Base-by-base conservation (phyloP, 768 basidiomycete genomes). In the Pleurotus cornucopiae region DNA sequence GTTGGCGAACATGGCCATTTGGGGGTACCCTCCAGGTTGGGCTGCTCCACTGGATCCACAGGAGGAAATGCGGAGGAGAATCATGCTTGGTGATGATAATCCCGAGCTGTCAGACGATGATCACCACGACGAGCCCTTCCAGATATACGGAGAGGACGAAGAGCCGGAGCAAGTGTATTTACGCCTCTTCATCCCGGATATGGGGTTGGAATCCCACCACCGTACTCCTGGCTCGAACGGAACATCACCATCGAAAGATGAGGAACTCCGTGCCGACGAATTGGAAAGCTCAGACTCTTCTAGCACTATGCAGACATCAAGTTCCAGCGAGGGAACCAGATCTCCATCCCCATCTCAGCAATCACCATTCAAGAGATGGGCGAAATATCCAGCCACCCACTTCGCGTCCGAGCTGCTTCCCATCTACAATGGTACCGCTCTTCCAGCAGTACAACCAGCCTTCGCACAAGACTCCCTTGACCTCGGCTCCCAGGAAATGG, bases 1-100 rank as follows among this genome's bases (percentile, higher is more conserved):
- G 84, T 73, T 89, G 41, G 72, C 64, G 44, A 82, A 83, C 46
- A 90, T 91, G 66, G 73, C 82, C 23, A 61, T 71, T 39, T 89
- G 87, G 87, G 89, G 89, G 0, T 91, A 90, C 64, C 89, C 89
- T n/a, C 77, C 75, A 12, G 89, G 89, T 0, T 91, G 88, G 86
- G 64, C 77, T 18, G 67, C 72, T 47, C 58, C 59, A 9, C 60
- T 53, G 49, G 83, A 91, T 64, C 89, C 89, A 5, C 76, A 75
- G 55, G 73, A 81, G 20, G 62, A 66, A 49, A 75, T 84, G 49
- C 71, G 71, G 57, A 66, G 67, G 38, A 73, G 76, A 23, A 86
- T 91, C 38, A 63, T 76, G 63, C 65, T 68, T 56, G 75, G 74
- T 44, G 63, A 71, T 57, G 71, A 65, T 14, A 61, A 61, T 41